Conservation (phyloP, 139 green algal genomes). For the Pedinophyceae sp. region DNA sequence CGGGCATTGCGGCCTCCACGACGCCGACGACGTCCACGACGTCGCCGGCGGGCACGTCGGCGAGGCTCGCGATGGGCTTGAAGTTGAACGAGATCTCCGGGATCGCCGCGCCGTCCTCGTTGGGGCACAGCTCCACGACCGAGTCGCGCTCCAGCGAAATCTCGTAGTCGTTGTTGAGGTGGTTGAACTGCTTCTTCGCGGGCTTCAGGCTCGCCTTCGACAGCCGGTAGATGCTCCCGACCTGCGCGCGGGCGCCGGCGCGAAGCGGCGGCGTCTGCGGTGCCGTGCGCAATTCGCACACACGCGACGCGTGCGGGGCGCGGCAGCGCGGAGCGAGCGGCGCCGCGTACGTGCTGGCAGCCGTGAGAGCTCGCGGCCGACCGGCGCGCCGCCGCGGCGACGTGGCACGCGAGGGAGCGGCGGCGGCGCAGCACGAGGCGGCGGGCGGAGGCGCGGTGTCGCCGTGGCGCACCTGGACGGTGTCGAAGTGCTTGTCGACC, state of each 20-base stretch:
- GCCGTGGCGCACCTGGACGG: too few species aligned
- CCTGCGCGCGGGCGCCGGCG: too few species aligned
- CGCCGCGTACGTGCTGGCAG: too few species aligned
- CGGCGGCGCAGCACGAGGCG: too few species aligned
- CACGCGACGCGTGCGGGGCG: too few species aligned
- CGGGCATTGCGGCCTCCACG: constrained; percentile 42
- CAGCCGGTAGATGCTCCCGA: constrained; percentile 62
- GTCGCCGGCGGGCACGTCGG: constrained; percentile 31
- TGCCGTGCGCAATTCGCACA: too few species aligned
- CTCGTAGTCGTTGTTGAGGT: constrained; percentile 74
- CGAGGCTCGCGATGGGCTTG: constrained; percentile 52
- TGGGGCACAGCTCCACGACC: constrained; percentile 22
- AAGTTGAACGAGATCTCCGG: constrained; percentile 63
- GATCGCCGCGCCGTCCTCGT: constrained; percentile 37
- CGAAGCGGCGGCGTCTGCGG: too few species aligned
- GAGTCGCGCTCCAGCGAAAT: constrained; percentile 60
- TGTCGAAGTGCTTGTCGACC: constrained; percentile 18
- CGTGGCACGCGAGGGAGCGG: too few species aligned
- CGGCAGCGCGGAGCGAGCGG: too few species aligned
- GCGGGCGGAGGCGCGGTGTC: too few species aligned
- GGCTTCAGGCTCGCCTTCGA: constrained; percentile 59
- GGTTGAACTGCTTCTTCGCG: constrained; percentile 48
- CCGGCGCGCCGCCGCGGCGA: too few species aligned
- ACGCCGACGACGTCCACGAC: constrained; percentile 81
- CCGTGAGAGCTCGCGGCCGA: too few species aligned